Percentiles rank a stretch among this genome's conserved stretches.
These are phyloP conservation scores for Sarocladiaceae sp. DNA, from an alignment of 2,329 filamentous ascomycete genomes.

Conservation along the genomic window DNA sequence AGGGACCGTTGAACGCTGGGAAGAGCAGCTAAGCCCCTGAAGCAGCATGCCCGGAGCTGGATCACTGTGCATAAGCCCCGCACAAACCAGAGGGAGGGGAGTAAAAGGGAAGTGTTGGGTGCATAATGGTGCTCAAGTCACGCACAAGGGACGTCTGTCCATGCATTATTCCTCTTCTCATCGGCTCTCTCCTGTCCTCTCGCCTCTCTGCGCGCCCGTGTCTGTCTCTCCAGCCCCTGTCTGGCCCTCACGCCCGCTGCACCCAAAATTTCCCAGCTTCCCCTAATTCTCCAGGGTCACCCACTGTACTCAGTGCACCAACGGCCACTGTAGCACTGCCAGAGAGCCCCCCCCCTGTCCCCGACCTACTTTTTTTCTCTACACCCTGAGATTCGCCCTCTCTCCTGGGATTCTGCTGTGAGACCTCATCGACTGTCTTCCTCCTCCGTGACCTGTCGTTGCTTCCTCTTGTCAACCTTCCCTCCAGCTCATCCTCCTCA, in stretches of 20 bases:
- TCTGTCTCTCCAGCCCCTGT: conserved; percentile 7
- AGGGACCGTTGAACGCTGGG: no score
- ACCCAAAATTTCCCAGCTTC: conserved; percentile 6
- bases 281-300: conserved; percentile 2
- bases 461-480: conserved; percentile 3
- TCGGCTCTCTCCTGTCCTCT: not conserved
- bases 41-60: no score
- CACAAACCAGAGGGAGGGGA: not conserved
- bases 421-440: conserved; percentile 6
- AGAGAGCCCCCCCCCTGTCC: no score
- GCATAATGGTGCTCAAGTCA: not conserved
- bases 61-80: not conserved
- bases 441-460: not conserved
- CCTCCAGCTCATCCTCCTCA: conserved; percentile 1
- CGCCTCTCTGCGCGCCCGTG: no score
- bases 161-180: not conserved
- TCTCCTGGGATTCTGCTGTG: not conserved
- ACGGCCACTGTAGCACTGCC: not conserved
- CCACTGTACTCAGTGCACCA: not conserved
- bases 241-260: conserved; percentile 1
- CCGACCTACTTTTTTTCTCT: conserved; percentile 8
- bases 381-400: conserved; percentile 5
- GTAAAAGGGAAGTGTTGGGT: not conserved
- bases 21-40: no score
- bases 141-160: no score